Evolutionary conservation across 805 yeast species (phyloP).

Genomic region (Yarrowia hollandica): DNA sequence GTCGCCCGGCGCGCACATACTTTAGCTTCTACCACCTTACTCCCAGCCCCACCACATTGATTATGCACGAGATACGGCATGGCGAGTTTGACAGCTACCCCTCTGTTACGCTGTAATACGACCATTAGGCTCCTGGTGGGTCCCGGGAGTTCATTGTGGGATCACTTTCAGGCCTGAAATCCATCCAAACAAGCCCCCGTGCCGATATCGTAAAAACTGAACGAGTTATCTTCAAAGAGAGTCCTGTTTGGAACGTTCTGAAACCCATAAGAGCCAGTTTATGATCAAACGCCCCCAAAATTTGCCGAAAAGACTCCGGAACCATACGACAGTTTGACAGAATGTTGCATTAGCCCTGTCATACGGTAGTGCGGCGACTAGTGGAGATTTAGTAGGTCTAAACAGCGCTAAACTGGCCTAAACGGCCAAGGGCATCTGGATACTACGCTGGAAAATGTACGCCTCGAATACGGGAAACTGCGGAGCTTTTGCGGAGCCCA

Average conservation of each 20-base stretch:
- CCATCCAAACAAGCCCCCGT: too few relatives aligned
- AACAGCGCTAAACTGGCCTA: neutral
- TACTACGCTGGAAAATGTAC: neutral
- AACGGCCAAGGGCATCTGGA: neutral
- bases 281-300: too few relatives aligned
- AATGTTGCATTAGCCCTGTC: neutral
- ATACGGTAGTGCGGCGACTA: neutral
- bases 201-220: neutral
- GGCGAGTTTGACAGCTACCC: slow-evolving; percentile 2
- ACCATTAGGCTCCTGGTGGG: neutral
- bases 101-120: slow-evolving; percentile 1
- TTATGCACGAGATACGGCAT: neutral
- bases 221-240: too few relatives aligned
- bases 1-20: too few relatives aligned
- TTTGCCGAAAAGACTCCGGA: too few relatives aligned
- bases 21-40: too few relatives aligned
- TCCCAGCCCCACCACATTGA: neutral
- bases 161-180: too few relatives aligned
- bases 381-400: neutral
- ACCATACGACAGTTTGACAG: too few relatives aligned
- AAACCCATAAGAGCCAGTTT: too few relatives aligned
- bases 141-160: neutral
- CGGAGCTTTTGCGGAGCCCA: neutral
- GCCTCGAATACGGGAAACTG: neutral
- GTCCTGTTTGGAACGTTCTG: too few relatives aligned